These are phyloP conservation scores for Emmonsiellopsis sp. DNA, from an alignment of 2,329 filamentous ascomycete species.

Conservation along the genomic window DNA sequence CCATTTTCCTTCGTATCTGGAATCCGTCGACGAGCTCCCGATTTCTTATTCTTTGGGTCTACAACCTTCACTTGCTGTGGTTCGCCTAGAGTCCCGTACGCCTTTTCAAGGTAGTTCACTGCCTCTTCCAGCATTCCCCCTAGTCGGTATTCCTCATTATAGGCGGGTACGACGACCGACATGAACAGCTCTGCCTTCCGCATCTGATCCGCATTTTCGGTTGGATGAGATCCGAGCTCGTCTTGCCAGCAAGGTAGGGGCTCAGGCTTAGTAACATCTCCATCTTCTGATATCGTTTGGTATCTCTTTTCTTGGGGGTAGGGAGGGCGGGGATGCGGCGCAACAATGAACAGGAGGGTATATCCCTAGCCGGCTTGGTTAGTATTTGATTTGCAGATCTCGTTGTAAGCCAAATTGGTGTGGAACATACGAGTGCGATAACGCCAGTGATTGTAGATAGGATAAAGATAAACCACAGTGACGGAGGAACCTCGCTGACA, in stretches of 20 bases:
- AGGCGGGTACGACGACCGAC: slow-evolving; percentile 88
- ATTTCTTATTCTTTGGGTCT: slow-evolving; percentile 6
- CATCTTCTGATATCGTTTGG: slow-evolving; percentile 61
- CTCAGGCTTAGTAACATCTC: slow-evolving; percentile 45
- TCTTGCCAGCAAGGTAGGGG: slow-evolving; percentile 82
- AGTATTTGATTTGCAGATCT: slow-evolving; percentile 1
- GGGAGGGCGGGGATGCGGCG: slow-evolving; percentile 68
- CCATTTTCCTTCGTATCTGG: slow-evolving; percentile 23
- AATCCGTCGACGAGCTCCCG: slow-evolving; percentile 18
- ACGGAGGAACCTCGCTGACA: slow-evolving; percentile 20
- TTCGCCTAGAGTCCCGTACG: slow-evolving; percentile 52
- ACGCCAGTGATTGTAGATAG: slow-evolving; percentile 23
- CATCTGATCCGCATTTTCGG: slow-evolving; percentile 42
- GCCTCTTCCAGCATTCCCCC: slow-evolving; percentile 83
- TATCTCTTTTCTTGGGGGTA: slow-evolving; percentile 77
- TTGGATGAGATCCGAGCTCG: slow-evolving; percentile 54
- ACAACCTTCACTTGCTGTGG: slow-evolving; percentile 8
- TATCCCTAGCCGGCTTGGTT: slow-evolving; percentile 45
- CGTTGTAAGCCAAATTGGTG: neutral
- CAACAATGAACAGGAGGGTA: slow-evolving; percentile 61
- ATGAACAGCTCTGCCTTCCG: slow-evolving; percentile 74
- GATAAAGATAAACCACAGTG: slow-evolving; percentile 21
- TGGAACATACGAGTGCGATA: slow-evolving; percentile 25
- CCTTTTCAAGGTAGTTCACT: slow-evolving; percentile 70
- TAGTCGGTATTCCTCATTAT: slow-evolving; percentile 83